Evolutionary conservation across 164 flowering plant species (phyloP), one percentile per base, ranked within the genome.

Genomic region (Magnolia changhungtana): DNA sequence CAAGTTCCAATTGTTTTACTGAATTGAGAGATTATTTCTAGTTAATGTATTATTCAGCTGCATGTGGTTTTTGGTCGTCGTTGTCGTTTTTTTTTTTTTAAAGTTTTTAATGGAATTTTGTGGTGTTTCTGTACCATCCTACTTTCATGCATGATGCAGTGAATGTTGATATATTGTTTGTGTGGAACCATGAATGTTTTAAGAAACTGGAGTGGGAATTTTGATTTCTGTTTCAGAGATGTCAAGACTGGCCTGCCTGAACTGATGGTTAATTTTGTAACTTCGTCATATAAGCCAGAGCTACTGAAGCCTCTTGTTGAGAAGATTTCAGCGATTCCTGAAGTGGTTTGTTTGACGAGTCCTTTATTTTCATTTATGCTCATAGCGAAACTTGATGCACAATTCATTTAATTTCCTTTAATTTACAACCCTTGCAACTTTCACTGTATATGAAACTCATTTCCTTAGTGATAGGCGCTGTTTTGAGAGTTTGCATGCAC

Each of bases 241-340:
- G 81, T 85, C 73, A 80, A 84, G 77, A 89, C 94, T 83, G 92
- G 93, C 78, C 75, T 73, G 37, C 88, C 88, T 63, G 95, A 94
- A 82, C 82, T 96, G 69, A 96, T 96, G 99, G 98, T 96, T 74
- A 96, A 96, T 82, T 94, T 96, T 88, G 98, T 96, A 80, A 96
- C 99, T 69, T 91, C 97, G 1, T 89, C 98, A 8, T 89, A 92
- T 91, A 84, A 88, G 80, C 96, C 96, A 50, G 97, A 90, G 84
- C 81, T 94, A 78, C 85, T 96, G 83, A 79, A 87, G 82, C 91
- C 97, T 77, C 88, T 94, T 75, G 86, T 92, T 75, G 86, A 88
- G 72, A 90, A 86, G 86, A 85, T 96, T 73, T 81, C 90, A 82
- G 72, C 84, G 19, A 83, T 96, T 80, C 91, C 94, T 78, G 93